phyloP scores from a whole-genome alignment of 495 filamentous ascomycete genomes.

The Astrothelium macrocarpum region DNA sequence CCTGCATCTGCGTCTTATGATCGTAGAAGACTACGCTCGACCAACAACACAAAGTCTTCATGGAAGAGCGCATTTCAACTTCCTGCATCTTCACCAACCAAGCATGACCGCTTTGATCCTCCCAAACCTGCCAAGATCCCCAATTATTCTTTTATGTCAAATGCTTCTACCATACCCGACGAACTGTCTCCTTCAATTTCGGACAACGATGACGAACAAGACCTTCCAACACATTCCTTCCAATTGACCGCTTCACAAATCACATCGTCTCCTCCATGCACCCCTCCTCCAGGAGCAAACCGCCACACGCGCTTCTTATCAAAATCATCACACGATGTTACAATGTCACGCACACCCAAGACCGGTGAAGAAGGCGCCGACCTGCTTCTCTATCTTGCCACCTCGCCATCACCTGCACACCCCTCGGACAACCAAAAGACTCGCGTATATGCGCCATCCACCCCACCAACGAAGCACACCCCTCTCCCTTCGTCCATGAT shows the following conservation, averaged over 20 bases:
- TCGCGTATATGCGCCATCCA: conserved; percentile 63
- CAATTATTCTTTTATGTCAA: conserved; percentile 61
- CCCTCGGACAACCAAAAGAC: conserved; percentile 33
- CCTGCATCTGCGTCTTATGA: conserved; percentile 39
- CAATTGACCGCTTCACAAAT: conserved; percentile 43
- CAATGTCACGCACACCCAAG: conserved; percentile 27
- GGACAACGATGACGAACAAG: conserved; percentile 73
- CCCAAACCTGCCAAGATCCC: conserved; percentile 53
- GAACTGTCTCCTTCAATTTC: conserved; percentile 51
- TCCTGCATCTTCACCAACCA: conserved; percentile 74
- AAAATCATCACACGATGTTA: conserved; percentile 25
- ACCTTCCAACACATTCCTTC: conserved; percentile 70
- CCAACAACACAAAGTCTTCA: conserved; percentile 51
- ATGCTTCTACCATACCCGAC: conserved; percentile 55
- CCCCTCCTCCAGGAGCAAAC: conserved; percentile 52
- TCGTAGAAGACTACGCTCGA: conserved; percentile 59
- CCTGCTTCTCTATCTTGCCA: conserved; percentile 81
- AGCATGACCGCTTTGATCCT: conserved; percentile 51
- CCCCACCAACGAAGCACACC: conserved; percentile 71
- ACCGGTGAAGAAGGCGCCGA: conserved; percentile 80
- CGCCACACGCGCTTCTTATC: conserved; percentile 21
- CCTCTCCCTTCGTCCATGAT: conserved; percentile 78
- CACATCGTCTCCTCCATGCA: conserved; percentile 69
- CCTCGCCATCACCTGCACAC: conserved; percentile 77
- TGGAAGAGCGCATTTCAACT: conserved; percentile 69